Conservation (phyloP, 2,329 filamentous ascomycete species). For the Diaporthe amygdali region DNA sequence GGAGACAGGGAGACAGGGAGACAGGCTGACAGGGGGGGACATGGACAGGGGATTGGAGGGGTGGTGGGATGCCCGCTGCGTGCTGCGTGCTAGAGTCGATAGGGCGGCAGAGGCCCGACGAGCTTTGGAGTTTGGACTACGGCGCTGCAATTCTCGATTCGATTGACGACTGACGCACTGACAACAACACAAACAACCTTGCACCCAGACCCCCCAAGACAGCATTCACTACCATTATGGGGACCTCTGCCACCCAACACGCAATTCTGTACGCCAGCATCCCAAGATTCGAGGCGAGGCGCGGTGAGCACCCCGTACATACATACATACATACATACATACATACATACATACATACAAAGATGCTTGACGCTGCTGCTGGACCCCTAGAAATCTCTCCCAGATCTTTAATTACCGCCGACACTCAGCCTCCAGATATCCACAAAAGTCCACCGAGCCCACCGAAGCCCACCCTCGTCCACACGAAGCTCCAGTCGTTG, state of each 20-base stretch:
- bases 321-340: background rate
- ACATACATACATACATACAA: background rate
- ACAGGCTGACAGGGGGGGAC: too few species aligned
- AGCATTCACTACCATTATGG: too few species aligned
- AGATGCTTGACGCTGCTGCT: too few species aligned
- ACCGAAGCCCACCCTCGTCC: background rate
- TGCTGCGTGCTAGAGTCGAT: background rate
- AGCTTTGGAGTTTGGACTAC: background rate
- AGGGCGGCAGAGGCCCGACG: background rate
- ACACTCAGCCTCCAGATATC: conserved; percentile 16
- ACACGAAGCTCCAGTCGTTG: background rate
- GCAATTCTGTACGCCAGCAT: too few species aligned
- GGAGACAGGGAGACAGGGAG: background rate
- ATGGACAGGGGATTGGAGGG: background rate
- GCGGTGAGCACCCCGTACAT: background rate
- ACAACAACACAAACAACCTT: background rate
- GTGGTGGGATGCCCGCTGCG: too few species aligned
- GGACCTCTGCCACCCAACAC: too few species aligned
- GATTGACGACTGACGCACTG: background rate
- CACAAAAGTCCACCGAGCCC: background rate
- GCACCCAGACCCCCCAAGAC: background rate
- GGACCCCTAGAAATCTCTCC: background rate
- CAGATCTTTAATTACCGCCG: conserved; percentile 9
- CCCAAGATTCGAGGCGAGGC: too few species aligned
- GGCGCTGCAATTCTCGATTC: background rate